Percentiles rank a stretch among this genome's conserved stretches.
phyloP scores from a whole-genome alignment of 208 protist genomes.

The Trichomonas tenax region DNA sequence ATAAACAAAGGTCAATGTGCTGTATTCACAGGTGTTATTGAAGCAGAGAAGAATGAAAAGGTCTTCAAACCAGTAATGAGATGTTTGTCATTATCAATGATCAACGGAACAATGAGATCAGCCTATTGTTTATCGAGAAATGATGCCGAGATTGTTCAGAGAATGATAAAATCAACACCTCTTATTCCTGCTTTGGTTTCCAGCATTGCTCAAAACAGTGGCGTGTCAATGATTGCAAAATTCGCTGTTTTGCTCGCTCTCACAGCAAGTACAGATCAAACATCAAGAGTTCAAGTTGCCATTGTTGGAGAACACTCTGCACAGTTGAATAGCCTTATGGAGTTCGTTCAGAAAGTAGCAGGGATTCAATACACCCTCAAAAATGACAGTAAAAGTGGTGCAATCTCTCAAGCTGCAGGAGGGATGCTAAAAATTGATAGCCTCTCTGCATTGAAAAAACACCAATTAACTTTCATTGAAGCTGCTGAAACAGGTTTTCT shows the following conservation, averaged over 20 bases:
- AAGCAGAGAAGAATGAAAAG: background rate
- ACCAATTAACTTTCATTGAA: background rate
- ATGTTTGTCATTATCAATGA: background rate
- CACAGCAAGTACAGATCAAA: background rate
- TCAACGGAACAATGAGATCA: background rate
- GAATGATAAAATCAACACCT: background rate
- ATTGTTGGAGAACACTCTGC: background rate
- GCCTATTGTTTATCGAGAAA: background rate
- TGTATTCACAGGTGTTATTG: background rate
- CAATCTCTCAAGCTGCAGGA: background rate
- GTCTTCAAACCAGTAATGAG: background rate
- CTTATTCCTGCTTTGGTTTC: background rate
- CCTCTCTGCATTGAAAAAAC: background rate
- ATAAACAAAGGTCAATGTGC: background rate
- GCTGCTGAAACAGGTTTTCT: background rate
- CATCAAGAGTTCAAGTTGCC: background rate
- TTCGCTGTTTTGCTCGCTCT: background rate
- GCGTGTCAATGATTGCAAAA: background rate
- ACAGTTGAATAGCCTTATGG: background rate
- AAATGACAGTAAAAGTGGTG: background rate
- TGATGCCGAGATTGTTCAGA: background rate
- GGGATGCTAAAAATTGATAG: background rate
- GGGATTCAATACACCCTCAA: background rate
- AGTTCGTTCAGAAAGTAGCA: background rate
- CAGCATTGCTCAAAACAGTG: background rate